Base-by-base conservation (phyloP, 352 stramenopile species). In the Phytophthora europaea region DNA sequence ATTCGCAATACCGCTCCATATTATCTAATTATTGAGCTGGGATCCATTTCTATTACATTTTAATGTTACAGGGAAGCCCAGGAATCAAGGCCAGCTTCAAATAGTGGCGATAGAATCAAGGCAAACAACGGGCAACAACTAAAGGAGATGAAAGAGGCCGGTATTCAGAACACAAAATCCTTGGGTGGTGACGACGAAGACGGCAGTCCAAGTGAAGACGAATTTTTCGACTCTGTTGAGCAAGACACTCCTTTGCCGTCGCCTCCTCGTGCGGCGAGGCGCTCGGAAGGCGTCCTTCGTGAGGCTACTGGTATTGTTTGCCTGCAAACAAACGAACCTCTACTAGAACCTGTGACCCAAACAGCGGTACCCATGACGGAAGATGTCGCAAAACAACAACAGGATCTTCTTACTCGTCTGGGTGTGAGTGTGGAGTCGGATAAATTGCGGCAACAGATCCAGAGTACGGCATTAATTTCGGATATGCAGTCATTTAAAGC, bases 401-500 rank as follows among this genome's bases (percentile, higher is more conserved):
- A 94, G 71, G 86, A 94, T 7, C 68, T 96, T 12, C 62, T 94
- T 8, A 91, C 82, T 64, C 83, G 86, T 8, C 75, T 96, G 34
- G 87, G 86, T 6, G 86, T 87, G 12, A 89, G 76, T 26, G 61
- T 81, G 8, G 86, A 94, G 36, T 94, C 85, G 0, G 83, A 88
- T 10, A 83, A 88, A 57, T 68, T 94, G 16, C 82, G 89, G 0
- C 89, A 94, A 55, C 85, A 94, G 51, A 83, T 96, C 28, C 87
- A 94, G 64, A 94, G 86, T 60, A 82, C 80, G 18, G 75, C 83
- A 16, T 62, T 96, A 34, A 70, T 96, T 0, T 94, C 89, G 4
- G 89, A 94, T 51, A 96, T 96, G 89, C 87, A 94, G 78, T 85
- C 89, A 1, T 96, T 96, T 61, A 96, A 96, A 65, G 89, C 89